These are phyloP conservation scores for Podospora conica DNA, from an alignment of 495 filamentous ascomycete genomes.

Conservation along the genomic window DNA sequence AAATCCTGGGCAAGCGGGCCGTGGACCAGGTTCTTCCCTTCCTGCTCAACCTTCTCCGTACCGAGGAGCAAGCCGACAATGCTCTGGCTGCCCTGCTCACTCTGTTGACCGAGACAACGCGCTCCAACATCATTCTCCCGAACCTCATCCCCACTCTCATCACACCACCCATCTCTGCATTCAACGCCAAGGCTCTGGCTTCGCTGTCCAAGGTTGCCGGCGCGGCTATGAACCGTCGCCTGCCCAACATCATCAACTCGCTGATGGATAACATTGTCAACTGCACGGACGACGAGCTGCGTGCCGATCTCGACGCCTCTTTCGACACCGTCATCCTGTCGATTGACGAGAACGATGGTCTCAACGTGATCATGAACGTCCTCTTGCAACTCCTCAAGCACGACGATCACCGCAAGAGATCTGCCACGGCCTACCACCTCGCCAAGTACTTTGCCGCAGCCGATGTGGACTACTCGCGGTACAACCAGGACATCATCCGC, in stretches of 20 bases:
- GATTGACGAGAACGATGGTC: constrained; percentile 91
- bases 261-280: constrained; percentile 87
- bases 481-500: constrained; percentile 90
- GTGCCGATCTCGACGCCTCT: constrained; percentile 63
- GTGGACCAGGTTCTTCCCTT: constrained; percentile 92
- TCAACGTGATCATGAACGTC: constrained; percentile 91
- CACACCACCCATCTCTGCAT: constrained; percentile 79
- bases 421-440: constrained; percentile 70
- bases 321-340: constrained; percentile 86
- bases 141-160: constrained; percentile 92
- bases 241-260: constrained; percentile 83
- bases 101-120: constrained; percentile 83
- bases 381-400: constrained; percentile 83
- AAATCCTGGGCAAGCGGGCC: constrained; percentile 85
- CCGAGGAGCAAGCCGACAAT: constrained; percentile 82
- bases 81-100: constrained; percentile 88
- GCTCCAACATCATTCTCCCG: constrained; percentile 93
- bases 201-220: constrained; percentile 88
- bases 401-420: constrained; percentile 79
- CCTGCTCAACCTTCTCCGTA: constrained; percentile 78
- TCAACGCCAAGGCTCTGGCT: constrained; percentile 90
- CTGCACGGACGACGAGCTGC: constrained; percentile 69
- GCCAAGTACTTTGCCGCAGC: constrained; percentile 81
- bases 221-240: constrained; percentile 76
- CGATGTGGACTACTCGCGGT: constrained; percentile 83